These are phyloP conservation scores for Schizopora paradoxa DNA, from an alignment of 1,284 basidiomycete genomes.

Conservation along the genomic window DNA sequence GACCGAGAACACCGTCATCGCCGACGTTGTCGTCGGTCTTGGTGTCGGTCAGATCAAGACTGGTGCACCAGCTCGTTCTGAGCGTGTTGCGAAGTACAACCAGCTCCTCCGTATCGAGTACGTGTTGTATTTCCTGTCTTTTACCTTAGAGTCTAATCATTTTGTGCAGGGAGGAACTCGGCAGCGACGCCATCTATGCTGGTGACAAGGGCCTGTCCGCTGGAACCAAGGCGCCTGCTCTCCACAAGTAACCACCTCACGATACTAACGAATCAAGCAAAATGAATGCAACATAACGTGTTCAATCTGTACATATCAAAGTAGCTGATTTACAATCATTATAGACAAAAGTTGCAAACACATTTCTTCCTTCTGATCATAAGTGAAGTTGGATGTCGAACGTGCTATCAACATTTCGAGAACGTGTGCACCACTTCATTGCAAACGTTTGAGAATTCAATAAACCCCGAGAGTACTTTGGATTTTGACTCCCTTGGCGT, in stretches of 20 bases:
- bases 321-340: slow-evolving; percentile 1
- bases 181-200: slow-evolving; percentile 62
- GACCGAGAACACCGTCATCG: slow-evolving; percentile 94
- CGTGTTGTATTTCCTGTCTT: slow-evolving; percentile 28
- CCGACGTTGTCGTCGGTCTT: slow-evolving; percentile 94
- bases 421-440: background rate
- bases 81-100: slow-evolving; percentile 95
- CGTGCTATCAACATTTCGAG: background rate
- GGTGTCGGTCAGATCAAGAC: slow-evolving; percentile 97
- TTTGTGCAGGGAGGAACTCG: slow-evolving; percentile 67
- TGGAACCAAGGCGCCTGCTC: slow-evolving; percentile 66
- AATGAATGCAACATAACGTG: background rate
- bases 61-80: slow-evolving; percentile 89
- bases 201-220: slow-evolving; percentile 77
- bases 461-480: background rate
- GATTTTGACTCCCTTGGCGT: too few species aligned
- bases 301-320: background rate
- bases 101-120: slow-evolving; percentile 86
- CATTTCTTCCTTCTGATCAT: background rate
- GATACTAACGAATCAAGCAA: background rate
- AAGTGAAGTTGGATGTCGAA: background rate
- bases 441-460: background rate
- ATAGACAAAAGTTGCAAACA: slow-evolving; percentile 3
- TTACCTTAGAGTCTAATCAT: slow-evolving; percentile 7
- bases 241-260: slow-evolving; percentile 54